Evolutionary conservation across 768 basidiomycete genomes (phyloP).

Genomic region (Mycena filopes): DNA sequence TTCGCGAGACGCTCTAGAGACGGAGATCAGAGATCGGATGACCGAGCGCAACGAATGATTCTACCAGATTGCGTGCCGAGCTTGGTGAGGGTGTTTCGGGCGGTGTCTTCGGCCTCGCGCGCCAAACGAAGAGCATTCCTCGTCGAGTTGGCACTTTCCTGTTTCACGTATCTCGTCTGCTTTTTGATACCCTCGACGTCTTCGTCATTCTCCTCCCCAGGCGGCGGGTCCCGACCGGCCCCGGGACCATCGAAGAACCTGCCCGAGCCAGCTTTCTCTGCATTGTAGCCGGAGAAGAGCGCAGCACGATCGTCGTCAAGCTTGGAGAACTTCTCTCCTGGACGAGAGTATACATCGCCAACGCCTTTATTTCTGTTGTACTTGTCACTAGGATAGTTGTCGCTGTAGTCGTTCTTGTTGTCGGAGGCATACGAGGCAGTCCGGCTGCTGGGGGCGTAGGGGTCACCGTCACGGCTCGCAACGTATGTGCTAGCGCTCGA

Average conservation of each 20-base stretch:
- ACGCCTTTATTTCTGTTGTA: slow-evolving; percentile 64
- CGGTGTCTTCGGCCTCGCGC: slow-evolving; percentile 97
- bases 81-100: slow-evolving; percentile 81
- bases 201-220: slow-evolving; percentile 83
- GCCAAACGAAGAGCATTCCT: slow-evolving; percentile 94
- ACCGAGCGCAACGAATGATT: slow-evolving; percentile 33
- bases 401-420: slow-evolving; percentile 19
- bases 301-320: slow-evolving; percentile 76
- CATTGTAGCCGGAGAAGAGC: slow-evolving; percentile 80
- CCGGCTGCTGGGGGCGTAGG: slow-evolving; percentile 51
- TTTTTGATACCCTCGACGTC: slow-evolving; percentile 96
- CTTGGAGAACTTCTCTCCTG: slow-evolving; percentile 54
- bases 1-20: slow-evolving; percentile 84
- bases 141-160: slow-evolving; percentile 89
- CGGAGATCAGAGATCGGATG: slow-evolving; percentile 18
- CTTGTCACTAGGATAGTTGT: slow-evolving; percentile 46
- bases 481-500: slow-evolving; percentile 70
- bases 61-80: slow-evolving; percentile 94
- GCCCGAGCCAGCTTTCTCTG: slow-evolving; percentile 66
- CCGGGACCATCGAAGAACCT: slow-evolving; percentile 77
- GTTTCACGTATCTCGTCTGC: slow-evolving; percentile 88
- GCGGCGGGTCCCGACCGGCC: slow-evolving; percentile 55
- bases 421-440: slow-evolving; percentile 31
- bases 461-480: slow-evolving; percentile 76
- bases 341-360: slow-evolving; percentile 73